Evolutionary conservation across 1,139 yeast genomes (phyloP).

Genomic region (Blastobotrys capitulatus): DNA sequence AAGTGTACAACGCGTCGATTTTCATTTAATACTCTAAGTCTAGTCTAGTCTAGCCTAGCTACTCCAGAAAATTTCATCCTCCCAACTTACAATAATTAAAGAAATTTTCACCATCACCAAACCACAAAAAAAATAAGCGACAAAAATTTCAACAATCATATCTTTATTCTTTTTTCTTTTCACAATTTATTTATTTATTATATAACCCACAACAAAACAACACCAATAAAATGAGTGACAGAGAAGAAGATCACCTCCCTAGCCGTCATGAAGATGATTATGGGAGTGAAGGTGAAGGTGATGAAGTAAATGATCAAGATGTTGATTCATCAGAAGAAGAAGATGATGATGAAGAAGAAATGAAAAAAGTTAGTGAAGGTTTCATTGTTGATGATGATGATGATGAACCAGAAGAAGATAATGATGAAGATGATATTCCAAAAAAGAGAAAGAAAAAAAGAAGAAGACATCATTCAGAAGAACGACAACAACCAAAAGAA

Average conservation of each 20-base stretch:
- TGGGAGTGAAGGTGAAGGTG: slow-evolving; percentile 23
- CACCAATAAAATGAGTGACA: slow-evolving; percentile 15
- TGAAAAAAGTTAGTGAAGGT: slow-evolving; percentile 69
- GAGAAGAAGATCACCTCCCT: slow-evolving; percentile 17
- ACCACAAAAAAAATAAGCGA: too few relatives aligned
- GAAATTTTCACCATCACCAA: not conserved
- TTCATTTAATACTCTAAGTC: too few relatives aligned
- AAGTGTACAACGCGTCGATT: too few relatives aligned
- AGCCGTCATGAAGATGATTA: slow-evolving; percentile 18
- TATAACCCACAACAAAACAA: slow-evolving; percentile 3
- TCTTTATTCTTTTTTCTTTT: not conserved
- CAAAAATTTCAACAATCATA: too few relatives aligned
- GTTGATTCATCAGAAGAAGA: slow-evolving; percentile 36
- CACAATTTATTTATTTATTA: not conserved
- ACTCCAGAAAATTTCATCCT: too few relatives aligned
- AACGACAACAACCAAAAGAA: slow-evolving; percentile 13
- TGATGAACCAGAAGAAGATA: slow-evolving; percentile 63
- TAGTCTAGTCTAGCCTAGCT: too few relatives aligned
- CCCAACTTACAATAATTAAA: not conserved
- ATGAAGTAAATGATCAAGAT: slow-evolving; percentile 20
- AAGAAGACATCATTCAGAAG: slow-evolving; percentile 18
- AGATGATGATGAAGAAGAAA: slow-evolving; percentile 41
- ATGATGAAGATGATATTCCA: slow-evolving; percentile 20
- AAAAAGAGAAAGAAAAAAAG: slow-evolving; percentile 23
- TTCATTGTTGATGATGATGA: slow-evolving; percentile 76